These are phyloP conservation scores for Lodderomyces parapsilosis DNA, from an alignment of 1,139 yeast species.

Conservation along the genomic window DNA sequence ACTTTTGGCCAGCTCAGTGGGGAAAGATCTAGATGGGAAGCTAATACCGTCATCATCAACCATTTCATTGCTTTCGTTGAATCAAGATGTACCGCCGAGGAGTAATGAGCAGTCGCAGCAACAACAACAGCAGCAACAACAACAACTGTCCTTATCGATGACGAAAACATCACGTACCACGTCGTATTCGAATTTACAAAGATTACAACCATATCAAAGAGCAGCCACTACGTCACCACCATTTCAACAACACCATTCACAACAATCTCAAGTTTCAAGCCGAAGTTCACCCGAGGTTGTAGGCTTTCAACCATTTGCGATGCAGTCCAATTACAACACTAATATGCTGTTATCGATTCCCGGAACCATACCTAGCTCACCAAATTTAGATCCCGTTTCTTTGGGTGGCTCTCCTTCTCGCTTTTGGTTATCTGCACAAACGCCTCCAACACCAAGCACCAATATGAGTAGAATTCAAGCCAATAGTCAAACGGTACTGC, in stretches of 20 bases:
- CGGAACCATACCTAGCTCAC: conserved; percentile 45
- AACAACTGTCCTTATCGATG: conserved; percentile 8
- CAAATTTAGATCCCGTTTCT: conserved; percentile 51
- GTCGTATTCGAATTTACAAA: conserved; percentile 12
- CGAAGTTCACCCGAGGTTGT: conserved; percentile 9
- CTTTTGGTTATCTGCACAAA: conserved; percentile 51
- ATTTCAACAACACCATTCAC: not conserved
- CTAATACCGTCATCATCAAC: conserved; percentile 55
- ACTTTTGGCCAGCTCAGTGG: conserved; percentile 54
- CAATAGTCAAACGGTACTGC: not conserved
- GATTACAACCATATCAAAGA: conserved; percentile 39
- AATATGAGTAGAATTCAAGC: not conserved
- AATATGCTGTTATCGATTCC: conserved; percentile 5
- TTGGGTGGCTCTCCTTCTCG: conserved; percentile 56
- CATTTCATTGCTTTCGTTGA: conserved; percentile 52
- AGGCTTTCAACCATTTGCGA: conserved; percentile 3
- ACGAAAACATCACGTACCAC: conserved; percentile 7
- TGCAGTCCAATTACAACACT: not conserved
- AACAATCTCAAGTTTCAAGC: conserved; percentile 11
- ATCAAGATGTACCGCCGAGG: conserved; percentile 15
- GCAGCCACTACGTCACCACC: conserved; percentile 25
- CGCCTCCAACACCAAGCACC: conserved; percentile 40
- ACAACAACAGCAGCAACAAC: conserved; percentile 11
- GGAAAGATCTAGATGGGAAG: conserved; percentile 48
- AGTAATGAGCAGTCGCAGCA: conserved; percentile 5